phyloP scores from a whole-genome alignment of 768 basidiomycete genomes.

The Boletus sp. region DNA sequence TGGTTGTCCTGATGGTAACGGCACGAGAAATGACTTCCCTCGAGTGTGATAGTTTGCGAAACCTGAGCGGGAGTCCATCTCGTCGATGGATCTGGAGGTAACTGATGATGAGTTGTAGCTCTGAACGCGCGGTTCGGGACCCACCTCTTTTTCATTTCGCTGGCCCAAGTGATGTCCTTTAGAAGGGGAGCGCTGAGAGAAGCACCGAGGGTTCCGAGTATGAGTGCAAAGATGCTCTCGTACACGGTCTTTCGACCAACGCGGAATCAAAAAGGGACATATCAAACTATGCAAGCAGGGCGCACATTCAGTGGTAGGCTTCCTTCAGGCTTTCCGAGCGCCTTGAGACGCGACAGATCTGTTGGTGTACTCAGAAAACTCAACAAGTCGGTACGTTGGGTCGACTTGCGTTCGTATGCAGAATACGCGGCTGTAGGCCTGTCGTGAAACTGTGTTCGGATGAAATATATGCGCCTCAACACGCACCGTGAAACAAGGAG shows the following conservation, averaged over 20 bases:
- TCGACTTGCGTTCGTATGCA: constrained; percentile 67
- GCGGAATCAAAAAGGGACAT: not conserved
- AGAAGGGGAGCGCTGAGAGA: constrained; percentile 63
- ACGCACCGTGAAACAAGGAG: constrained; percentile 53
- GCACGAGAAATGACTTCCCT: constrained; percentile 36
- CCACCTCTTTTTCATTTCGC: constrained; percentile 82
- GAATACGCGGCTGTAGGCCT: constrained; percentile 64
- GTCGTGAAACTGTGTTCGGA: not conserved
- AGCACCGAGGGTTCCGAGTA: constrained; percentile 71
- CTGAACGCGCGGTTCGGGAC: constrained; percentile 17
- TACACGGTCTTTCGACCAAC: constrained; percentile 51
- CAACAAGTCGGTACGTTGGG: not conserved
- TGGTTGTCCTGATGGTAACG: not conserved
- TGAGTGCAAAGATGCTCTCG: constrained; percentile 60
- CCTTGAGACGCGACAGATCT: constrained; percentile 79
- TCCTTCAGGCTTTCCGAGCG: constrained; percentile 67
- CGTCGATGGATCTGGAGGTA: constrained; percentile 61
- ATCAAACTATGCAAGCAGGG: not conserved
- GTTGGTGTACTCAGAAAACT: constrained; percentile 3
- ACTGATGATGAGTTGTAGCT: not conserved
- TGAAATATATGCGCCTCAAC: not conserved
- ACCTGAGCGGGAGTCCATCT: constrained; percentile 65
- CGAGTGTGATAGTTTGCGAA: constrained; percentile 65
- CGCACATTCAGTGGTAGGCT: constrained; percentile 61
- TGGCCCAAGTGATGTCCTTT: constrained; percentile 85